These are phyloP conservation scores for Leonotis leonurus DNA, from an alignment of 257 asterid species.

Conservation along the genomic window DNA sequence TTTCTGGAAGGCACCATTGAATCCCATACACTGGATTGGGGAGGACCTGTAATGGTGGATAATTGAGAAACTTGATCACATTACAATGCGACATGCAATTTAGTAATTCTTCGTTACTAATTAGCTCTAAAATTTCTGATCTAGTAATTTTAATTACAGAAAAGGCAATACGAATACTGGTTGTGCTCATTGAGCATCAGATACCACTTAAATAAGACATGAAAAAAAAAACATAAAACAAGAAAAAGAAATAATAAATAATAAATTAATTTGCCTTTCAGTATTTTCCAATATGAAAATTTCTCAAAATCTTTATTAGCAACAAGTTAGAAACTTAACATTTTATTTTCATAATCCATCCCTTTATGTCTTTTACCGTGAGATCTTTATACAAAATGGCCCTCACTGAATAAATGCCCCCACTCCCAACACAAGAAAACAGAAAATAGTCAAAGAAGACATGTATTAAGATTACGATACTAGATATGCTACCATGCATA, in stretches of 20 bases:
- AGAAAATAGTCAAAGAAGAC: not conserved
- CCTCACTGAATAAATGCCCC: not conserved
- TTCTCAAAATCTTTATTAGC: not conserved
- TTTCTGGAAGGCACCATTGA: slow-evolving; percentile 80
- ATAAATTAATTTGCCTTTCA: not conserved
- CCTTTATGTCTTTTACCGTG: not conserved
- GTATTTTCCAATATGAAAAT: not conserved
- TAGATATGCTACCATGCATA: slow-evolving; percentile 5
- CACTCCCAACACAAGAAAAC: not conserved
- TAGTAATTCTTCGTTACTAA: not conserved
- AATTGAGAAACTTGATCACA: not conserved
- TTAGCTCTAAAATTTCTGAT: not conserved
- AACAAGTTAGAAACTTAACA: not conserved
- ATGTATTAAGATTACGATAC: not conserved
- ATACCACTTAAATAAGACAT: not conserved
- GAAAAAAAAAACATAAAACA: not conserved
- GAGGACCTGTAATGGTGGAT: slow-evolving; percentile 48
- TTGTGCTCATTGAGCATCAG: not conserved
- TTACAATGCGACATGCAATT: not conserved
- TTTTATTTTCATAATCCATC: not conserved
- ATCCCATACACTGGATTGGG: slow-evolving; percentile 70
- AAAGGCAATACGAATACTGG: not conserved
- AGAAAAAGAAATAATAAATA: no score
- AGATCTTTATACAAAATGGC: not conserved
- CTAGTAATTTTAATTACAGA: not conserved